phyloP scores from a whole-genome alignment of 2,329 filamentous ascomycete genomes.

The Zymoseptoria pseudotritici region DNA sequence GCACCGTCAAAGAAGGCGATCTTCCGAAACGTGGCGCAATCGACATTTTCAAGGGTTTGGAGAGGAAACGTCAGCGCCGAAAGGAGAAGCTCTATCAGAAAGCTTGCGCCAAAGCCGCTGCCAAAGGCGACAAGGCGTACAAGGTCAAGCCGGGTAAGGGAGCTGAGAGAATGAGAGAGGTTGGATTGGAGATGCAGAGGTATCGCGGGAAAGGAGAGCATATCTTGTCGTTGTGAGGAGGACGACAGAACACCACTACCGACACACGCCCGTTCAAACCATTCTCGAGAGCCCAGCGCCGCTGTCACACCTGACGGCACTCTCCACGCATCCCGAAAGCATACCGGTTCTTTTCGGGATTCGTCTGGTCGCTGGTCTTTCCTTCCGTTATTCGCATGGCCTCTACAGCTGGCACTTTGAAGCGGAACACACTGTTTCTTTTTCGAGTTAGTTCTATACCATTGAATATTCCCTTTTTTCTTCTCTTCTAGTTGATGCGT shows the following conservation, averaged over 20 bases:
- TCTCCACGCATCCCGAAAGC: not conserved
- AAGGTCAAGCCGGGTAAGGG: slow-evolving; percentile 75
- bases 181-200: slow-evolving; percentile 82
- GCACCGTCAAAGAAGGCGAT: slow-evolving; percentile 33
- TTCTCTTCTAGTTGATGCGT: not conserved
- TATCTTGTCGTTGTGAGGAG: slow-evolving; percentile 38
- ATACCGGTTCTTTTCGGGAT: not conserved
- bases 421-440: not conserved
- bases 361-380: not conserved
- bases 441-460: not conserved
- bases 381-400: not conserved
- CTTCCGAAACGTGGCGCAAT: slow-evolving; percentile 83
- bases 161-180: slow-evolving; percentile 84
- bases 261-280: not conserved
- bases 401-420: not conserved
- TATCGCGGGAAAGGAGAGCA: slow-evolving; percentile 57
- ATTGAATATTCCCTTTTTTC: not conserved
- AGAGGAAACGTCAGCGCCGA: slow-evolving; percentile 86
- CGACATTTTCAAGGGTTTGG: slow-evolving; percentile 92
- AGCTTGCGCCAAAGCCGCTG: slow-evolving; percentile 74
- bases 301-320: slow-evolving; percentile 12
- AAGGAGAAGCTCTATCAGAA: slow-evolving; percentile 90
- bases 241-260: not conserved
- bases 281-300: slow-evolving; percentile 20
- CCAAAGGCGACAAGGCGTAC: slow-evolving; percentile 51